phyloP scores from a whole-genome alignment of 768 basidiomycete species.

The Imleria badia region DNA sequence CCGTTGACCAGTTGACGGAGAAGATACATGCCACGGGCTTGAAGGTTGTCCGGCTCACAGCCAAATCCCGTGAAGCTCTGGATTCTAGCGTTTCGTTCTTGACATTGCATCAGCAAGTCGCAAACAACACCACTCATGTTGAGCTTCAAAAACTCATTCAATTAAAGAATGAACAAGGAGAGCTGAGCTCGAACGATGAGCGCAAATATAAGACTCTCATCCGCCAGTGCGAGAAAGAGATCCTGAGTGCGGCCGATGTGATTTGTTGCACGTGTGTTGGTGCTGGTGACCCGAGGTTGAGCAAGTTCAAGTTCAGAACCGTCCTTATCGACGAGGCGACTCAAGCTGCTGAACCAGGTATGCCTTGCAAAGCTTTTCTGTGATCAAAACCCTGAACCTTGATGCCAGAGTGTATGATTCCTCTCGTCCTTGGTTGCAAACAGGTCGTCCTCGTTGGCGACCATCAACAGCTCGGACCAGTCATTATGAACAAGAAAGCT shows the following conservation, averaged over 20 bases:
- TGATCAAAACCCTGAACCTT: slow-evolving; percentile 8
- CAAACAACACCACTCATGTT: slow-evolving; percentile 92
- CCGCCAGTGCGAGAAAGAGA: slow-evolving; percentile 96
- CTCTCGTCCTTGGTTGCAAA: slow-evolving; percentile 95
- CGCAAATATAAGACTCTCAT: slow-evolving; percentile 97
- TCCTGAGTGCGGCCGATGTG: slow-evolving; percentile 90
- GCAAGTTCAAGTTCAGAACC: slow-evolving; percentile 97
- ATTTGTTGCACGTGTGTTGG: slow-evolving; percentile 99
- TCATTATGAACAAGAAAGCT: slow-evolving; percentile 99
- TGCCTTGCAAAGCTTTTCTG: slow-evolving; percentile 10
- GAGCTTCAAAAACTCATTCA: slow-evolving; percentile 98
- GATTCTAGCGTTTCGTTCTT: slow-evolving; percentile 95
- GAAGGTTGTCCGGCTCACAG: slow-evolving; percentile 96
- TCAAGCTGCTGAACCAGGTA: slow-evolving; percentile 95
- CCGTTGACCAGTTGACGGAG: slow-evolving; percentile 98
- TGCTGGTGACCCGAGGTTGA: slow-evolving; percentile 92
- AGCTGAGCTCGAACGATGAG: slow-evolving; percentile 94
- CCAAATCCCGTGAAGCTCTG: slow-evolving; percentile 96
- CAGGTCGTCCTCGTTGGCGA: slow-evolving; percentile 98
- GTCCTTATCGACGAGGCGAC: slow-evolving; percentile 99
- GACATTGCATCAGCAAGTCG: slow-evolving; percentile 95
- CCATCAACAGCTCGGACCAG: slow-evolving; percentile 95
- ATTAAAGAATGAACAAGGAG: slow-evolving; percentile 96
- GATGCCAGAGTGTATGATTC: slow-evolving; percentile 94
- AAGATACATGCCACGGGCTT: slow-evolving; percentile 99